phyloP scores from a whole-genome alignment of 768 basidiomycete genomes.

The Hysterangium stoloniferum region DNA sequence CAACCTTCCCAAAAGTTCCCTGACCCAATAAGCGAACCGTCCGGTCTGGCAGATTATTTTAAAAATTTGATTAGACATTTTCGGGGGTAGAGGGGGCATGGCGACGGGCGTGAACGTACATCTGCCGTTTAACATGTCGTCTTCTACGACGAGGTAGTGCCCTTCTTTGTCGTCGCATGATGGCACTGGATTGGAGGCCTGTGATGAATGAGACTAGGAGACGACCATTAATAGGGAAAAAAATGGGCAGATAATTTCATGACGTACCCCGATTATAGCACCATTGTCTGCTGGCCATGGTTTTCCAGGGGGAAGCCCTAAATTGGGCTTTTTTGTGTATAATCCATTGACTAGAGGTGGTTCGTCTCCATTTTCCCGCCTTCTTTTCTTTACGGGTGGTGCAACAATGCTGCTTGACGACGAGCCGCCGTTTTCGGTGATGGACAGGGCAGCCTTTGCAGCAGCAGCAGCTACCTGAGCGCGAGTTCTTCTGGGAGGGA shows the following conservation, averaged over 20 bases:
- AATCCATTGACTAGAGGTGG: conserved; percentile 19
- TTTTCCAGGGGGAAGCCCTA: conserved; percentile 43
- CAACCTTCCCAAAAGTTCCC: conserved; percentile 98
- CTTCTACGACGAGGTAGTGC: conserved; percentile 91
- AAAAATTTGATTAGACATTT: conserved; percentile 8
- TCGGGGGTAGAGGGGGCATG: conserved; percentile 5
- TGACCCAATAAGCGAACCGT: conserved; percentile 89
- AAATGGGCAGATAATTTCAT: conserved; percentile 26
- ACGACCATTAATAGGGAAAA: conserved; percentile 18
- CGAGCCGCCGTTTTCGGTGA: conserved; percentile 7
- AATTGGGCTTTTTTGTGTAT: conserved; percentile 22
- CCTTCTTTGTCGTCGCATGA: conserved; percentile 97
- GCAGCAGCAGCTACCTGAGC: conserved; percentile 84
- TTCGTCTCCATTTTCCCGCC: conserved; percentile 69
- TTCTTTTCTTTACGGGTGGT: conserved; percentile 78
- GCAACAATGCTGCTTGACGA: conserved; percentile 51
- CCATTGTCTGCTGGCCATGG: conserved; percentile 64
- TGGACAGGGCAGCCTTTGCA: conserved; percentile 53
- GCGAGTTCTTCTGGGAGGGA: conserved; percentile 74
- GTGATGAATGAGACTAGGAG: conserved; percentile 17
- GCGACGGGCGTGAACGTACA: conserved; percentile 44
- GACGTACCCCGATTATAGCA: conserved; percentile 59
- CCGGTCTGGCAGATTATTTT: conserved; percentile 55
- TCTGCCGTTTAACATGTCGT: conserved; percentile 80
- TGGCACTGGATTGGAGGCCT: conserved; percentile 52